Evolutionary conservation across 441 rosid species (phyloP), one percentile per base, ranked within the genome.

Genomic region (Kokia cookei): DNA sequence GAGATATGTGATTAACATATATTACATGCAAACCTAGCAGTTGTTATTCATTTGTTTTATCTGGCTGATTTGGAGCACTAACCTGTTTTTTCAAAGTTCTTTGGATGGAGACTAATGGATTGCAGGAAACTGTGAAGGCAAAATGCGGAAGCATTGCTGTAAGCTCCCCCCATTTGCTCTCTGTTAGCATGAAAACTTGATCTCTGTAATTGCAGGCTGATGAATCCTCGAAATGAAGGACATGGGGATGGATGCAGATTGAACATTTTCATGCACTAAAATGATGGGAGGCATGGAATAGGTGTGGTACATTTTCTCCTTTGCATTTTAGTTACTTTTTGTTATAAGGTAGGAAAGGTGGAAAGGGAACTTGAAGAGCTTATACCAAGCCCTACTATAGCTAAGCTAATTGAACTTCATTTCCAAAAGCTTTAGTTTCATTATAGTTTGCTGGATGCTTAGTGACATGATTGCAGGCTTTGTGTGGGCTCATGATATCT

Each of bases 1-100:
- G 58, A 69, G 55, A 69, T 58, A 24, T 81, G 78, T 71, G 73
- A 77, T 74, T 72, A 64, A 78, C 76, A 75, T 71, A 76, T 27
- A 45, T 58, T 66, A 57, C 59, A 79, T 81, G 64, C 71, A 73
- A 48, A 74, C 48, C 72, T 77, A 59, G 29, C 50, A 63, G 63
- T 71, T 73, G 24, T 8, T 58, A 69, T 69, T 35, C 37, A 51
- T 77, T 73, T 65, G 66, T 17, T 71, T 74, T 64, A 10, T 72
- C 65, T 73, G 71, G 61, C 40, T 12, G 51, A 12, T 11, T 35
- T 6, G 40, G 40, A 35, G 7, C 40, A 35, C 40, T 35, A 35
- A 35, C 40, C 7, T 35, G 40, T 35, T 35, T 35, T 35, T 35
- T 35, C 6, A 35, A 35, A 35, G 40, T 35, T 35, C 7, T 35